These are phyloP conservation scores for Podospora australis DNA, from an alignment of 495 filamentous ascomycete species.

Conservation along the genomic window DNA sequence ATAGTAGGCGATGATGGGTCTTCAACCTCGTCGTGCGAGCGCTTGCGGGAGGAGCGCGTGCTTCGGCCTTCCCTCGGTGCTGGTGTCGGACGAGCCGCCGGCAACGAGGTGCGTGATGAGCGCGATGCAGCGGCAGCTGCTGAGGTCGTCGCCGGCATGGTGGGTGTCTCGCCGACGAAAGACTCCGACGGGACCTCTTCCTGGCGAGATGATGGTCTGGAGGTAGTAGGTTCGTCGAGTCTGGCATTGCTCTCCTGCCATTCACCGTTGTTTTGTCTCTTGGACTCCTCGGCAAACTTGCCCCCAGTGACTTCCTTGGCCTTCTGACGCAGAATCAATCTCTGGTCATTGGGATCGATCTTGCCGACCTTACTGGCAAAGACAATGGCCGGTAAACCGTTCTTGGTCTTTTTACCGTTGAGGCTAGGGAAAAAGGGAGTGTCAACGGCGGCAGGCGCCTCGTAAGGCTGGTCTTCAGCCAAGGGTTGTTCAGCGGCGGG, in stretches of 20 bases:
- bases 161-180: constrained; percentile 5
- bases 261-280: neutral
- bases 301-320: constrained; percentile 19
- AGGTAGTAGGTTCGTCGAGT: neutral
- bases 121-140: too few relatives aligned
- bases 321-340: constrained; percentile 20
- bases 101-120: constrained; percentile 11
- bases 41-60: constrained; percentile 36
- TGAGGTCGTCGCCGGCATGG: constrained; percentile 5
- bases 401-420: constrained; percentile 21
- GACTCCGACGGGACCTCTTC: constrained; percentile 2
- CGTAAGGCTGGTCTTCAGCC: constrained; percentile 19
- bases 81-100: constrained; percentile 17
- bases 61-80: constrained; percentile 23
- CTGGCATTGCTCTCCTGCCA: constrained; percentile 13
- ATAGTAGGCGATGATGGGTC: constrained; percentile 39
- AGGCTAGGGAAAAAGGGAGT: constrained; percentile 21
- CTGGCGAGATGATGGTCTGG: neutral
- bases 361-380: constrained; percentile 27
- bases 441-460: constrained; percentile 28
- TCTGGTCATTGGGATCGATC: constrained; percentile 23
- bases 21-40: constrained; percentile 41
- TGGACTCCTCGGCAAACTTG: neutral
- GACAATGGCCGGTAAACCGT: constrained; percentile 8
- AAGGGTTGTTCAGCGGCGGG: constrained; percentile 9